Evolutionary conservation across 306 rosid species (phyloP).

Genomic region (Quercus dentata): DNA sequence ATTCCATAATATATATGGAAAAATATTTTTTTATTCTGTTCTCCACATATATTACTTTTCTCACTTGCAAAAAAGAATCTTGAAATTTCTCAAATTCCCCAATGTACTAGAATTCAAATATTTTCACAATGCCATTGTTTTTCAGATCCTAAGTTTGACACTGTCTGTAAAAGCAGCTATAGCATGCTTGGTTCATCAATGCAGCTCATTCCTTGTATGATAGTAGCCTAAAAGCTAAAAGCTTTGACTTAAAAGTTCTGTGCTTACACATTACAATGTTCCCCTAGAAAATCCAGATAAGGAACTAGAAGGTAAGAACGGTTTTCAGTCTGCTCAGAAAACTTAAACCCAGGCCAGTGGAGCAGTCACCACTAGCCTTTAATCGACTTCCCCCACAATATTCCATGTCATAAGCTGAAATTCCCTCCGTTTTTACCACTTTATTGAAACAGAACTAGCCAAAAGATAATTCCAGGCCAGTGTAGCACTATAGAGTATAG

Average conservation of each 20-base stretch:
- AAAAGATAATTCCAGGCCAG: background rate
- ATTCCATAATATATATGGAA: background rate
- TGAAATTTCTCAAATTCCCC: background rate
- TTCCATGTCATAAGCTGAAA: background rate
- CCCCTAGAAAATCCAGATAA: background rate
- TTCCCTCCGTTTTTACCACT: background rate
- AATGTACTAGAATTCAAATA: background rate
- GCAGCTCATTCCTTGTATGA: background rate
- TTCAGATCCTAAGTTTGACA: background rate
- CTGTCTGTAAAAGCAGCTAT: background rate
- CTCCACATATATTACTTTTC: background rate
- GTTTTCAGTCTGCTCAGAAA: background rate
- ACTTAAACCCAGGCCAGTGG: background rate
- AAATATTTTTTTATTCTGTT: background rate
- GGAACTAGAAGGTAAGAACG: background rate
- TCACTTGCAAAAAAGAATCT: background rate
- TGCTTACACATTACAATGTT: background rate
- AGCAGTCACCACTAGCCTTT: background rate
- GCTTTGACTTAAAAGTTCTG: background rate
- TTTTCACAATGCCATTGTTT: background rate
- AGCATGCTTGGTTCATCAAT: background rate
- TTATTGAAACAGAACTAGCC: background rate
- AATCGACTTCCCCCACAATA: background rate
- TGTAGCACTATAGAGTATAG: background rate
- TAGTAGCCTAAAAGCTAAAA: background rate